Evolutionary conservation across 805 yeast genomes (phyloP), one percentile per base, ranked within the genome.

Genomic region (Wickerhamomyces xylosicus): DNA sequence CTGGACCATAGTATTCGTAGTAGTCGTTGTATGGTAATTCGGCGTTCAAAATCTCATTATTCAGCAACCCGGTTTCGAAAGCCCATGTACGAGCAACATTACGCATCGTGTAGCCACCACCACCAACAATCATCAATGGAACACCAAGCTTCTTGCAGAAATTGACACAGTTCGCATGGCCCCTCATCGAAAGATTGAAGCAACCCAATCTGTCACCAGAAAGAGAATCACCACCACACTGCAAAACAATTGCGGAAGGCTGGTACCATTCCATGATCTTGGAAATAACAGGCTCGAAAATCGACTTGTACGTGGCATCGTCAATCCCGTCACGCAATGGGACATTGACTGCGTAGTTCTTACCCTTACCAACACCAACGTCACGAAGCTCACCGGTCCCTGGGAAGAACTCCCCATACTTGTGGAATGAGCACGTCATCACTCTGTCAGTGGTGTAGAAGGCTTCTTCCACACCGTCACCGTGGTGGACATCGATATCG

Each of bases 31-130:
- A 65, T 16, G 57, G 57, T 27, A 89, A 63, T 49, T 76, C 80
- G n/a, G 79, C 62, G 19, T 85, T 84, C 50, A 90, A 64, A 36
- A 79, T 70, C 13, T 81, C 85, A 49, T 85, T 81, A 47, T 92
- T 80, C 55, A 90, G 70, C 20, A 92, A 69, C 28, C 96, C 90
- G 0, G 96, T 79, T 61, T 92, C 98, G 54, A 71, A 89, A 2
- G 95, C 76, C 97, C 98, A 90, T 11, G 95, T 74, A 49, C 98
- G 69, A 5, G 97, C 86, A 36, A 92, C 98, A 57, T 92, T 92
- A 58, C 97, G 74, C 73, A 95, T 94, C 3, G 98, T 92, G 63
- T 92, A 92, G 17, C 98, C 98, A 50, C 98, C 98, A 37, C 98
- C 98, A 32, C 98, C 98, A 17, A 92, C 70, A 22, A 92, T 95